Base-by-base conservation (phyloP, 331 rosid genomes). In the Stylosanthes scabra region DNA sequence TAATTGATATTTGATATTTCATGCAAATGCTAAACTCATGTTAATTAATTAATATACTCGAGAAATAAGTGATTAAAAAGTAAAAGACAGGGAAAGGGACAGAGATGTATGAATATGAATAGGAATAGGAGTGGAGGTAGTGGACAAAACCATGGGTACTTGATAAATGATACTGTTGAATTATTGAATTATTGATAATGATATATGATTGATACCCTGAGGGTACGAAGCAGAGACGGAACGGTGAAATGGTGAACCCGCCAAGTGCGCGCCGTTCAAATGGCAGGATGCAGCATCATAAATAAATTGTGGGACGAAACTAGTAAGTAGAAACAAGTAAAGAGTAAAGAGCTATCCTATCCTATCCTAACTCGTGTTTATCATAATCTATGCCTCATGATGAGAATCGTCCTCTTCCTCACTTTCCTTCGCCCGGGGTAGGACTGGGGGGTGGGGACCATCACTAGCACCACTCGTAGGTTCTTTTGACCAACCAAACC, bases 141-240 rank as follows among this genome's bases (percentile, higher is more conserved):
- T 63, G 68, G 80, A 73, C 78, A 67, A 73, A 63, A 29, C 50
- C 16, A 12, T 11, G n/a, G 7, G 61, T 2, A 15, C 50, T 71
- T 59, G 66, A 61, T 63, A 34, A 34, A 34, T 6, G 39, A 34
- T 34, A 34, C 4, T 34, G 4, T 34, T 34, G 39, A 34, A 34
- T 34, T 34, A 20, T 20, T 20, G 25, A 20, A 20, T 20, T 20
- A 6, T 34, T 34, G 39, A 34, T 34, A 34, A 34, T 34, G 7
- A 34, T 34, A 34, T 34, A 3, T 34, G 39, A 34, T 34, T 34
- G 39, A 34, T 34, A 34, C 39, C 39, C 39, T 4, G 25, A 20
- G 25, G 25, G 25, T 20, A 20, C 25, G 1, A 20, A 20, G 25
- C 25, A 20, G 25, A 1, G 25, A 20, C 25, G 25, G 7, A 47